Conservation (phyloP, 257 asterid genomes). For the Forsythia suspensa region DNA sequence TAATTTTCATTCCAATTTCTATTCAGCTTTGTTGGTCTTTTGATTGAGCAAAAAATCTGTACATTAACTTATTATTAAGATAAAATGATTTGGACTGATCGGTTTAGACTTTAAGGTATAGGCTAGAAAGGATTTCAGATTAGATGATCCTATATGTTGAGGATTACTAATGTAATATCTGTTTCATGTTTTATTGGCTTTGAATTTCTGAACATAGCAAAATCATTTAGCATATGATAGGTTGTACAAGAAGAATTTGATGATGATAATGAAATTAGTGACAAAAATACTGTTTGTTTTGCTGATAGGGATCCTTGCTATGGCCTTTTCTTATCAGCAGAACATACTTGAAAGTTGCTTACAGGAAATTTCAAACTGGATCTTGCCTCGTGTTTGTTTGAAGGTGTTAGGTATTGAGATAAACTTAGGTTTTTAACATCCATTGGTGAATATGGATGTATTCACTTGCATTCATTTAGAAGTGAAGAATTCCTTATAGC, state of each 20-base stretch:
- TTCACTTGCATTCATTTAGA: not conserved
- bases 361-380: not conserved
- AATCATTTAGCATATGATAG: not conserved
- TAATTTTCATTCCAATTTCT: not conserved
- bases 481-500: not conserved
- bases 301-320: not conserved
- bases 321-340: not conserved
- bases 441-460: not conserved
- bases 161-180: not conserved
- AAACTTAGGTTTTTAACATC: not conserved
- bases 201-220: not conserved
- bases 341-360: not conserved
- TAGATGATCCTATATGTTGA: not conserved
- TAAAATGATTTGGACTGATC: not conserved
- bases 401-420: not conserved
- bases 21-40: not conserved
- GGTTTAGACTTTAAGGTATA: too few relatives aligned
- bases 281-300: not conserved
- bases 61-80: not conserved
- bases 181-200: not conserved
- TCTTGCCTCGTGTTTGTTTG: not conserved
- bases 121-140: not conserved
- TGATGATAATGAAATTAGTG: not conserved
- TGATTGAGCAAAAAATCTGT: not conserved
- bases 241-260: not conserved